Conservation (phyloP, 495 filamentous ascomycete genomes). For the Neurospora pannonica region DNA sequence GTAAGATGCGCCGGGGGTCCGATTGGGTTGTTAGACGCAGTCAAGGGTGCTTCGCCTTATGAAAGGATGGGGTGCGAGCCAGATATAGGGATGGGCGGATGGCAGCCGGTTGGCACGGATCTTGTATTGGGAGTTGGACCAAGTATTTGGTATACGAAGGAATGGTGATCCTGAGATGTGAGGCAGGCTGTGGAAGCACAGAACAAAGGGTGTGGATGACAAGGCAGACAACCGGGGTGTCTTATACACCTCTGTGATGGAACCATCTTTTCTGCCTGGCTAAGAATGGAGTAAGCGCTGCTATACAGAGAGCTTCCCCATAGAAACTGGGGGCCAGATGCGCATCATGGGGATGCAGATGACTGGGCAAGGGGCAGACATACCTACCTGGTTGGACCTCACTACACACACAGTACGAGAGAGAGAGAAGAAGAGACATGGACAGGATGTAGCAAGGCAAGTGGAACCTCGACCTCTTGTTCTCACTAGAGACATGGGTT, state of each 20-base stretch:
- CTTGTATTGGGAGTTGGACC: conserved; percentile 9
- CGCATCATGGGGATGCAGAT: conserved; percentile 14
- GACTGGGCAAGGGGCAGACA: not conserved
- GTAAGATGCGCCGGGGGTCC: conserved; percentile 15
- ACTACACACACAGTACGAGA: not conserved
- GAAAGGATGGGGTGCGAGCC: conserved; percentile 12
- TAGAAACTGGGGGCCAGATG: conserved; percentile 22
- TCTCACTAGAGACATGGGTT: not conserved
- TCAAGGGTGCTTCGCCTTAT: conserved; percentile 5
- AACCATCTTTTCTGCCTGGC: conserved; percentile 24
- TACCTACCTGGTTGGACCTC: not conserved
- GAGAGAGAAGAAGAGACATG: not conserved
- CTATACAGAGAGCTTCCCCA: conserved; percentile 9
- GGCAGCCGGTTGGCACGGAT: conserved; percentile 6
- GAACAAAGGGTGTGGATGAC: conserved; percentile 13
- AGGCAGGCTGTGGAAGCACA: conserved; percentile 16
- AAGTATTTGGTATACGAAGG: conserved; percentile 5
- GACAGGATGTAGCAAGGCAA: not conserved
- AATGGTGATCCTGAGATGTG: conserved; percentile 11
- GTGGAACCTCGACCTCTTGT: not conserved
- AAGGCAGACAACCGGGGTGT: conserved; percentile 22
- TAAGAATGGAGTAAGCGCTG: conserved; percentile 22
- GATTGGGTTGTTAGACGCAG: conserved; percentile 20
- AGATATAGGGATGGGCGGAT: conserved; percentile 21
- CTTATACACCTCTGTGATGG: conserved; percentile 22